Conservation (phyloP, 1,284 basidiomycete genomes). For the Rhodotorula mucilaginosa region DNA sequence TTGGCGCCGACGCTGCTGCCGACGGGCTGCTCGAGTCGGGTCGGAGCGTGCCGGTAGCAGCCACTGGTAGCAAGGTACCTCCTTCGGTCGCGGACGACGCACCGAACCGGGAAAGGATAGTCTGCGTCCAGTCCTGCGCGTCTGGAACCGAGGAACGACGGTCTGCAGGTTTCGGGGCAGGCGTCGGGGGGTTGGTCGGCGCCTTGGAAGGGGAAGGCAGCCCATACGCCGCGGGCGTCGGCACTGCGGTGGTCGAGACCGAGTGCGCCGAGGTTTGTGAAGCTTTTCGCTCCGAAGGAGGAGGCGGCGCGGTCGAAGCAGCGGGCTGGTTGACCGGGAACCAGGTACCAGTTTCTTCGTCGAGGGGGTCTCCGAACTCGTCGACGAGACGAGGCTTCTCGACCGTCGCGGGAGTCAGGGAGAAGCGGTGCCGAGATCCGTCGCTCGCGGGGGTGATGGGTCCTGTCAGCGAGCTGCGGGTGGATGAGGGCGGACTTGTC, state of each 20-base stretch:
- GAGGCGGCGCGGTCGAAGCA: background rate
- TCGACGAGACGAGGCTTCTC: constrained; percentile 8
- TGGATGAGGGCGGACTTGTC: constrained; percentile 24
- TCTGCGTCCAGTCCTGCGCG: constrained; percentile 30
- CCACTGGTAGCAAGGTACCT: constrained; percentile 9
- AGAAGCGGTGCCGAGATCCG: background rate
- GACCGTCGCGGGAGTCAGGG: background rate
- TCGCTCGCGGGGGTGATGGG: constrained; percentile 32
- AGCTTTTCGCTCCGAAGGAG: background rate
- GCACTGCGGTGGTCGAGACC: constrained; percentile 7
- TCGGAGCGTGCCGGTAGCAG: constrained; percentile 13
- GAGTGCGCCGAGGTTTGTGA: background rate
- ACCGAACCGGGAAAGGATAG: constrained; percentile 26
- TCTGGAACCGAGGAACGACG: constrained; percentile 20
- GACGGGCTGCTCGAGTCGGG: background rate
- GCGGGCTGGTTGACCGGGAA: constrained; percentile 29
- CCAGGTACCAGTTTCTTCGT: constrained; percentile 24
- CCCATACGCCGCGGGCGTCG: constrained; percentile 15
- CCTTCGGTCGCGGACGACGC: constrained; percentile 12
- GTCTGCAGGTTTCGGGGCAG: background rate
- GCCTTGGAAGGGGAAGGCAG: constrained; percentile 18
- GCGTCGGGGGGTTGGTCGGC: constrained; percentile 14
- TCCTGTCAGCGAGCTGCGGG: constrained; percentile 29
- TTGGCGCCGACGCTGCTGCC: background rate
- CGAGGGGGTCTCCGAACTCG: constrained; percentile 35